These are phyloP conservation scores for Fusarium illudens DNA, from an alignment of 2,329 filamentous ascomycete genomes.

Conservation along the genomic window DNA sequence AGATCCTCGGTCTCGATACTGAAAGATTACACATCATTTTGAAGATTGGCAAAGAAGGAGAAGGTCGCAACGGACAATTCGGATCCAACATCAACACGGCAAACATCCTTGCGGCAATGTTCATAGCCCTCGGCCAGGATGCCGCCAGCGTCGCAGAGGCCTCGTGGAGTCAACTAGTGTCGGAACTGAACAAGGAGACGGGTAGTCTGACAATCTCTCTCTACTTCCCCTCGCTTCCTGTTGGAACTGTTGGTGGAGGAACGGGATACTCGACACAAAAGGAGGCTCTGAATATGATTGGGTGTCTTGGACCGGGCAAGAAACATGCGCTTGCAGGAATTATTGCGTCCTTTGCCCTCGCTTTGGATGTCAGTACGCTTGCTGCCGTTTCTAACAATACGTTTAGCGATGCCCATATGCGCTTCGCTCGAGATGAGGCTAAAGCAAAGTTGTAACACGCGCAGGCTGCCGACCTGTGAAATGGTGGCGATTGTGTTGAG, in stretches of 20 bases:
- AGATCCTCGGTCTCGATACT: not conserved
- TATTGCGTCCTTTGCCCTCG: not conserved
- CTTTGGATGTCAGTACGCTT: not conserved
- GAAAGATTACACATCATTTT: not conserved
- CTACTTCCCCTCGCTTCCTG: slow-evolving; percentile 3
- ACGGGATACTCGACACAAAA: not conserved
- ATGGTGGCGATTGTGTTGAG: too few species aligned
- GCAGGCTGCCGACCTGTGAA: too few species aligned
- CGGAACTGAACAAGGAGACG: not conserved
- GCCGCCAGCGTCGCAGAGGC: slow-evolving; percentile 2
- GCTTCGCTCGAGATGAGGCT: not conserved
- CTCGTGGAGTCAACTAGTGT: not conserved
- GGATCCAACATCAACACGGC: slow-evolving; percentile 1
- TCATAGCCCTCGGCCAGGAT: slow-evolving; percentile 6
- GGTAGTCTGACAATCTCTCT: not conserved
- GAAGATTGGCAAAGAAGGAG: not conserved
- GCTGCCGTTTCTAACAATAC: not conserved
- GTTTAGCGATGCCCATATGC: not conserved
- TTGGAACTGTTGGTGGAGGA: slow-evolving; percentile 1
- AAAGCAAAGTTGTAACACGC: not conserved
- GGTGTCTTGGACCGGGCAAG: not conserved
- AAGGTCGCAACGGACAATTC: slow-evolving; percentile 1
- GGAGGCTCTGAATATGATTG: not conserved
- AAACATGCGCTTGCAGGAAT: slow-evolving; percentile 1
- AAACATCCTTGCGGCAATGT: slow-evolving; percentile 2